Evolutionary conservation across 2,329 filamentous ascomycete species (phyloP), one percentile per base, ranked within the genome.

Genomic region (Apiospora pterosperma): DNA sequence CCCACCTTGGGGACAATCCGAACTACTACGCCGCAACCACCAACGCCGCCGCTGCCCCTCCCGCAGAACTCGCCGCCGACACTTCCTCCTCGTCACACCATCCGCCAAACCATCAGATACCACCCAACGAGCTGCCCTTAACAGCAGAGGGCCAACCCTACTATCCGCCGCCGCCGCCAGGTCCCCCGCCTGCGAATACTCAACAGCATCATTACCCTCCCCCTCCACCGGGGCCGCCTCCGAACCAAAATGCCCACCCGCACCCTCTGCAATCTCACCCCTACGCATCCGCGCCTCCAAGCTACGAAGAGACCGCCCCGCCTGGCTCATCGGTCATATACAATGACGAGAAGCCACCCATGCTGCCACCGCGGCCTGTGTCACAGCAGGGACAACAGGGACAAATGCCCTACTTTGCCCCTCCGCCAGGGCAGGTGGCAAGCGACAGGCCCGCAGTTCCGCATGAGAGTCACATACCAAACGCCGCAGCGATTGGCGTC

Each of bases 261-360:
- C 62, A 66, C 60, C 65, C 65, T 19, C 62, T 66, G 7, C 62
- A 66, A 62, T 66, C 65, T 25, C 60, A 66, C 34, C 61, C 61
- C 4, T 52, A 55, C 34, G 21, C n/a, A 19, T 34, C 42, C 4
- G 38, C 60, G 38, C 44, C 65, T 16, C 38, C 64, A 7, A 41
- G 62, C 59, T 58, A 63, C 59, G 39, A 62, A 23, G 23, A 59
- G 23, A 60, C 48, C 23, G 34, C 44, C 38, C 62, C 60, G 59
- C 65, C 65, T 7, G 64, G 62, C 19, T 36, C 52, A 2, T n/a
- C 42, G 14, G 38, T 64, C 19, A 34, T 41, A 2, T 55, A 28
- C 19, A 21, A 36, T 41, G 65, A 66, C 36, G 65, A 64, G 65
- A 66, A 66, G 59, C 48, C 36, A 3, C 65, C 65, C 2, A n/a